Percentiles rank a stretch among this genome's conserved stretches.
These are phyloP conservation scores for Ustilago esculenta DNA, from an alignment of 1,284 basidiomycete genomes.

Conservation along the genomic window DNA sequence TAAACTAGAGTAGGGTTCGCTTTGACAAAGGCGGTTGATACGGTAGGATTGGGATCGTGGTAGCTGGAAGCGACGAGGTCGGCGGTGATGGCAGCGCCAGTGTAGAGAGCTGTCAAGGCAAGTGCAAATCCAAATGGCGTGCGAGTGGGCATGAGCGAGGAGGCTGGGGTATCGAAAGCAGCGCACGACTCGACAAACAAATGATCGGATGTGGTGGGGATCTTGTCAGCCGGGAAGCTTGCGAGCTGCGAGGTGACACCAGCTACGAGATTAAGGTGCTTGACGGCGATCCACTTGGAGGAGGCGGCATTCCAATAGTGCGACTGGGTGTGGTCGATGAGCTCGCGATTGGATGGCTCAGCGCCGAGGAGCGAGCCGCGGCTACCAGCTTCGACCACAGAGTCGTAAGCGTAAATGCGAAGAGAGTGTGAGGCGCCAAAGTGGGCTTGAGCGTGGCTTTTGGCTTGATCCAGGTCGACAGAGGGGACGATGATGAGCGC, in stretches of 20 bases:
- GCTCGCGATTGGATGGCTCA: constrained; percentile 16
- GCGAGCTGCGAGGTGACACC: constrained; percentile 57
- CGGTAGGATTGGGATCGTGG: constrained; percentile 39
- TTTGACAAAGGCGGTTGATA: constrained; percentile 13
- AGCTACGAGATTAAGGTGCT: constrained; percentile 47
- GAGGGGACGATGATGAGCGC: constrained; percentile 45
- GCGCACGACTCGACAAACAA: constrained; percentile 47
- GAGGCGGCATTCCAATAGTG: constrained; percentile 47
- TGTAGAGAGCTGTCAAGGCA: constrained; percentile 58
- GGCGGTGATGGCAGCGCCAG: constrained; percentile 55
- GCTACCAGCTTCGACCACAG: constrained; percentile 38
- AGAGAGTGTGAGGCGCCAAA: constrained; percentile 38
- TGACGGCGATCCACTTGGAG: constrained; percentile 48
- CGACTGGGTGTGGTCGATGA: constrained; percentile 43
- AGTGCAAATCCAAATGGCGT: constrained; percentile 52
- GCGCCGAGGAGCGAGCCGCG: constrained; percentile 11
- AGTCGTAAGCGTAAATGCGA: constrained; percentile 35
- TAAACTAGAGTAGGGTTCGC: constrained; percentile 55
- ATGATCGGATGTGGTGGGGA: constrained; percentile 45
- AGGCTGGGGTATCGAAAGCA: constrained; percentile 18
- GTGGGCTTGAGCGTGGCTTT: constrained; percentile 7
- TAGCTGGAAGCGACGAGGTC: constrained; percentile 35
- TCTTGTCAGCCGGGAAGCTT: constrained; percentile 59
- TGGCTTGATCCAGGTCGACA: constrained; percentile 28
- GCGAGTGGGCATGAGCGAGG: constrained; percentile 37